These are phyloP conservation scores for Teratosphaeria gauchensis DNA, from an alignment of 2,329 filamentous ascomycete genomes.

Conservation along the genomic window DNA sequence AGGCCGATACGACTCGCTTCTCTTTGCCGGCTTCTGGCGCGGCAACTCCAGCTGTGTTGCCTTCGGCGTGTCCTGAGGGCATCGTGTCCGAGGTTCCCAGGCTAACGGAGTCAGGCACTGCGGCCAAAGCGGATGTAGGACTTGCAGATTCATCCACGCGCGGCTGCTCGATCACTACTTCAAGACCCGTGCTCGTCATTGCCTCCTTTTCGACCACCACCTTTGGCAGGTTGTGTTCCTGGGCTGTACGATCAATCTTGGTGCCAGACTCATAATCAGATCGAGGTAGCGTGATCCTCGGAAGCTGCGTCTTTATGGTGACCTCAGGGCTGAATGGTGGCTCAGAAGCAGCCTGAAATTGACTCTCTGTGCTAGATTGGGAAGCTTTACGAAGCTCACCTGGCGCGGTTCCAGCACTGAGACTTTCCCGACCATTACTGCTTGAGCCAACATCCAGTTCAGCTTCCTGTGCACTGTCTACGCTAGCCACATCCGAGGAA, in stretches of 20 bases:
- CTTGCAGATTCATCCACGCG: not conserved
- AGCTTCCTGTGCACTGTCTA: not conserved
- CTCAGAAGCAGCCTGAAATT: not conserved
- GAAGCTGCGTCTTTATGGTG: conserved; percentile 1
- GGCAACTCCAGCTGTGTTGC: no score
- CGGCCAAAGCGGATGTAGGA: not conserved
- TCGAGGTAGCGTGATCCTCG: not conserved
- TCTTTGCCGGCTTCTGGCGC: not conserved
- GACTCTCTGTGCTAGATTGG: not conserved
- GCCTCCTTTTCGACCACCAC: not conserved
- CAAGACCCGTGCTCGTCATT: not conserved
- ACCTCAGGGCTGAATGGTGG: conserved; percentile 1
- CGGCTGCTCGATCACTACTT: conserved; percentile 4
- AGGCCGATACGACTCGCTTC: not conserved
- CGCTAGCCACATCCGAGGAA: not conserved
- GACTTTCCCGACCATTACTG: not conserved
- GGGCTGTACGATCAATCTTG: not conserved
- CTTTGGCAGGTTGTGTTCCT: not conserved
- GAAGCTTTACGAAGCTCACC: not conserved
- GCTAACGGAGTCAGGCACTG: not conserved
- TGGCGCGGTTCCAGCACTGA: not conserved
- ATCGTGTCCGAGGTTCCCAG: not conserved
- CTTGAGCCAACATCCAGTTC: not conserved
- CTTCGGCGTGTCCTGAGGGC: not conserved
- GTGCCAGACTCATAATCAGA: not conserved